These are phyloP conservation scores for Daldinia concentrica DNA, from an alignment of 495 filamentous ascomycete genomes.

Conservation along the genomic window DNA sequence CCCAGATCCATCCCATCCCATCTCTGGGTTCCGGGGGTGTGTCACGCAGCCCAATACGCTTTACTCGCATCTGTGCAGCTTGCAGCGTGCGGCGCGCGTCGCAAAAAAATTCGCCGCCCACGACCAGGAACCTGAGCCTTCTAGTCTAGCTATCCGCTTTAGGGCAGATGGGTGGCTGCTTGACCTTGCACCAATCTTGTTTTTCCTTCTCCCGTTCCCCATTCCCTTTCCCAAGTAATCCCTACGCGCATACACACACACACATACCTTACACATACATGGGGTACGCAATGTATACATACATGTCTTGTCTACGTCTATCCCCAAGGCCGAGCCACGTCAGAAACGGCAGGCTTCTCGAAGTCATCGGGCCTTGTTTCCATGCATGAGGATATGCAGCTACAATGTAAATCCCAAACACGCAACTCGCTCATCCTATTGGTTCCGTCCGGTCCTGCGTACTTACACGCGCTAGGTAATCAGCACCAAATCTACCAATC, in stretches of 20 bases:
- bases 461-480: neutral
- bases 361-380: constrained; percentile 28
- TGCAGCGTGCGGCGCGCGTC: neutral
- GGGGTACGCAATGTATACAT: neutral
- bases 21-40: neutral
- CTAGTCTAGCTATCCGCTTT: neutral
- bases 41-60: neutral
- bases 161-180: neutral
- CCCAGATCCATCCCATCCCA: neutral
- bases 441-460: neutral
- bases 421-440: neutral
- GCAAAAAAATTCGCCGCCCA: neutral
- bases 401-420: neutral
- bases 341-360: constrained; percentile 37
- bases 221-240: neutral
- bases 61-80: neutral
- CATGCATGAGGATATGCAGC: neutral
- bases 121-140: neutral
- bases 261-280: neutral
- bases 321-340: constrained; percentile 10
- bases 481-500: neutral
- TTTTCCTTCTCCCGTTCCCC: neutral
- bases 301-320: neutral
- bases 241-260: neutral
- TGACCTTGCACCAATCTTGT: neutral